Percentiles rank a stretch among this genome's conserved stretches.
Evolutionary conservation across 2,329 filamentous ascomycete species (phyloP).

Genomic region (Gnomoniopsis sp.): DNA sequence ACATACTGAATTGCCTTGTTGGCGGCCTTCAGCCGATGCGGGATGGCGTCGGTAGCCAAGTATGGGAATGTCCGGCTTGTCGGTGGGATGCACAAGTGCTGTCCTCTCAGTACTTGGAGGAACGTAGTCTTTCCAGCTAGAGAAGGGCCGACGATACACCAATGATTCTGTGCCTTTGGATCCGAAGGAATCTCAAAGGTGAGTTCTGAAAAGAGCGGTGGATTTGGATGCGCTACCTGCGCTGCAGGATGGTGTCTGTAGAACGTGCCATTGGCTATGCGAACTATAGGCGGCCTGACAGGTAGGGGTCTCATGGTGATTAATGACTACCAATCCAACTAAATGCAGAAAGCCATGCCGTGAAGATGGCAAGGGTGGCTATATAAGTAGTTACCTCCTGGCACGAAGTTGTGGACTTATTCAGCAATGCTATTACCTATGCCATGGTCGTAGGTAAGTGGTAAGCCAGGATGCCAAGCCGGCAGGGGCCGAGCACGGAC

Average conservation of each 20-base stretch:
- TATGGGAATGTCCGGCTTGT: slow-evolving; percentile 75
- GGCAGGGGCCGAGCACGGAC: no score
- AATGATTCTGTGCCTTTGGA: slow-evolving; percentile 55
- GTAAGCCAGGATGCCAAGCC: neutral
- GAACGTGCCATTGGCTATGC: slow-evolving; percentile 77
- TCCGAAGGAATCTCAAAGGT: slow-evolving; percentile 66
- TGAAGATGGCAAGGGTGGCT: neutral
- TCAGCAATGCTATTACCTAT: neutral
- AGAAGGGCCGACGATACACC: slow-evolving; percentile 81
- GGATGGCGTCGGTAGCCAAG: slow-evolving; percentile 61
- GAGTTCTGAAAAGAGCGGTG: slow-evolving; percentile 69
- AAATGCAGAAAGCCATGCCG: neutral
- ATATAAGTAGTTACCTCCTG: neutral
- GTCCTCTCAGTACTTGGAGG: slow-evolving; percentile 72
- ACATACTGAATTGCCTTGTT: slow-evolving; percentile 79
- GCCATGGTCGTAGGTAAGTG: no score
- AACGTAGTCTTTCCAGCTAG: slow-evolving; percentile 79
- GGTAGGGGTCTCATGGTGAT: slow-evolving; percentile 32
- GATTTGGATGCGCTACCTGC: slow-evolving; percentile 53
- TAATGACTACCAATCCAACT: neutral
- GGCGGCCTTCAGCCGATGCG: slow-evolving; percentile 53
- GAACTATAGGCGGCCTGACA: slow-evolving; percentile 57
- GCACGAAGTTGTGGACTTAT: neutral
- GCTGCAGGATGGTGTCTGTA: slow-evolving; percentile 70
- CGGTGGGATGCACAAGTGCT: slow-evolving; percentile 72